Evolutionary conservation across 495 filamentous ascomycete species (phyloP).

Genomic region (Halenospora varia): DNA sequence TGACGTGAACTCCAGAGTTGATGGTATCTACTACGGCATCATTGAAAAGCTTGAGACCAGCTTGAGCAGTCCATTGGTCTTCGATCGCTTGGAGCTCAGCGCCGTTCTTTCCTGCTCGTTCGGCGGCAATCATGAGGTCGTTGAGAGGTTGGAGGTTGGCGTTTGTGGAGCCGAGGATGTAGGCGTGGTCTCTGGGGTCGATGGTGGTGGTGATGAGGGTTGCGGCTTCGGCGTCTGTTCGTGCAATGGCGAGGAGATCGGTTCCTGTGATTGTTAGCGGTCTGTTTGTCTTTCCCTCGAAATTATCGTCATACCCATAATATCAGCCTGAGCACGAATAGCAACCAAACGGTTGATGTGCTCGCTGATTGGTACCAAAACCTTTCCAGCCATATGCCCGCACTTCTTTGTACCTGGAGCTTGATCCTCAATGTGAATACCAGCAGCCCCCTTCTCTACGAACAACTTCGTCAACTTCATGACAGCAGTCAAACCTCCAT

Average conservation of each 20-base stretch:
- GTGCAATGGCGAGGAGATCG: conserved; percentile 85
- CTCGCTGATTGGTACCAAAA: conserved; percentile 93
- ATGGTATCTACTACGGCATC: conserved; percentile 85
- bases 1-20: conserved; percentile 50
- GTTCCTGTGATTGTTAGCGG: conserved; percentile 43
- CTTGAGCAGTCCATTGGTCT: conserved; percentile 77
- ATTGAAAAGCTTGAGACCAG: conserved; percentile 86
- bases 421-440: conserved; percentile 98
- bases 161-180: conserved; percentile 90
- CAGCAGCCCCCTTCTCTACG: conserved; percentile 92
- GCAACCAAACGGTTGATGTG: conserved; percentile 98
- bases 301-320: conserved; percentile 67
- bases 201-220: conserved; percentile 97
- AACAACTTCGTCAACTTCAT: conserved; percentile 99
- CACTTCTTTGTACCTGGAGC: conserved; percentile 99
- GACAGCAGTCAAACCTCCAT: conserved; percentile 92
- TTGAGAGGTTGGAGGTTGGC: conserved; percentile 76
- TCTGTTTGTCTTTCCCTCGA: background rate
- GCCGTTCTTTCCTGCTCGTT: conserved; percentile 77
- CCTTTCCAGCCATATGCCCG: conserved; percentile 99
- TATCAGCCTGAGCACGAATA: conserved; percentile 95
- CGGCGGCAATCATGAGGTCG: conserved; percentile 87
- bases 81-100: conserved; percentile 85
- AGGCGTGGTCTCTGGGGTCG: conserved; percentile 88
- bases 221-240: conserved; percentile 95